Conservation (phyloP, 371 early-diverging fungal genomes). For the Neoconidiobolus thromboides region DNA sequence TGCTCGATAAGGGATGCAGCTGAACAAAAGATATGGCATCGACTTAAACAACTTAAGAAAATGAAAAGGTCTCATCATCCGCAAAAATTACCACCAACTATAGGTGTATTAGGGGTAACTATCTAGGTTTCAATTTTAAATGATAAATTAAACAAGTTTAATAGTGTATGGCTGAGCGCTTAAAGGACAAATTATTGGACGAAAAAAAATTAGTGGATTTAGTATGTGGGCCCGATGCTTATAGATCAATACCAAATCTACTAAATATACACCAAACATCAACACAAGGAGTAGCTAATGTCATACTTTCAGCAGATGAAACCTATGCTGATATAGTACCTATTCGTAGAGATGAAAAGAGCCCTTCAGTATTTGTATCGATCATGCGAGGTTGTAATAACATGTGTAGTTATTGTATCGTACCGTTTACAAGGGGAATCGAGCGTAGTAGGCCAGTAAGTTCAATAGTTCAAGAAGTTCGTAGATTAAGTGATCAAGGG, state of each 20-base stretch:
- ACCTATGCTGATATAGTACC: conserved; percentile 69
- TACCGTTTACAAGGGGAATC: conserved; percentile 47
- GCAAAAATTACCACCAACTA: conserved; percentile 30
- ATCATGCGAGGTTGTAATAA: conserved; percentile 73
- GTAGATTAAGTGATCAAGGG: conserved; percentile 39
- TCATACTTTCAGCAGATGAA: conserved; percentile 65
- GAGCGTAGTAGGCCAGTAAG: conserved; percentile 56
- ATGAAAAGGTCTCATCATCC: conserved; percentile 15
- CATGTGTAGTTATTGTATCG: conserved; percentile 67
- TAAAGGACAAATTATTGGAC: conserved; percentile 50
- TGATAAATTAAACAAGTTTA: neutral
- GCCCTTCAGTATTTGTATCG: conserved; percentile 41
- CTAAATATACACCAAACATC: conserved; percentile 40
- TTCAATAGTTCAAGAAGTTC: conserved; percentile 46
- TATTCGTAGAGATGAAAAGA: conserved; percentile 35
- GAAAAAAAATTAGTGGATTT: conserved; percentile 52
- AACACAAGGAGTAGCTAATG: conserved; percentile 53
- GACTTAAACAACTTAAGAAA: conserved; percentile 34
- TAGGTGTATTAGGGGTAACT: conserved; percentile 54
- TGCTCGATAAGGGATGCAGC: conserved; percentile 67
- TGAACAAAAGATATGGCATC: conserved; percentile 51
- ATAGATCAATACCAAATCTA: conserved; percentile 50
- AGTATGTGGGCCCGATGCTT: conserved; percentile 66
- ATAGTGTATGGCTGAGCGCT: conserved; percentile 56
- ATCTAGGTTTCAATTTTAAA: neutral